Evolutionary conservation across 495 filamentous ascomycete species (phyloP), one percentile per base, ranked within the genome.

Genomic region (Mytilinidion resinicola): DNA sequence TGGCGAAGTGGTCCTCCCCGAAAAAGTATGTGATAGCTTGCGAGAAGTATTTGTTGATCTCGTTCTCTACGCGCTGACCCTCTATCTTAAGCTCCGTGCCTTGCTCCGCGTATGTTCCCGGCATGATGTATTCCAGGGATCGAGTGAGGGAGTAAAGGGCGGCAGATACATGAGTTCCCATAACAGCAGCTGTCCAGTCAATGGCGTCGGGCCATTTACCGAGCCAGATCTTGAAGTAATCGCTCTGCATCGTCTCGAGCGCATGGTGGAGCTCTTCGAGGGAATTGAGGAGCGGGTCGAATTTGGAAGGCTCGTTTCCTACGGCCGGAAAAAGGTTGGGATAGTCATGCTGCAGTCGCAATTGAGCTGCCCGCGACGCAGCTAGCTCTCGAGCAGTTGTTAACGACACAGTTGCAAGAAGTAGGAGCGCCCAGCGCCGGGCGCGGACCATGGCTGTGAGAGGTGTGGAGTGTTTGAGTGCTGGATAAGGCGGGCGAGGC

Each of bases 131-230:
- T 47, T 57, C 41, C 25, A 69, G 53, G 4, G 58, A 57, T 48
- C 52, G 55, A 5, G 88, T 83, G 56, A 96, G 73, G 15, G 14
- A 54, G 43, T 76, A 74, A 2, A 92, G 76, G 0, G 85, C 76
- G 15, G 82, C 86, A 0, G 87, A 85, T 50, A 96, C 72, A 51
- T 93, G 84, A 0, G 92, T 95, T 36, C 85, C 85, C 67, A 92
- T 74, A 4, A 96, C 89, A 1, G 93, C 92, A 6, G 86, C 84
- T 1, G 92, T 97, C 92, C 92, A 97, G 77, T 97, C 93, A 60
- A 96, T 96, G 14, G 87, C 80, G 9, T 74, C 75, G 9, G 93
- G 90, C 90, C 91, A 97, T 14, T 81, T 90, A 21, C 90, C 91
- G 12, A 85, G 69, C 80, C 86, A 86, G 30, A 85, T 69, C 52